A percentile compares a stretch with the other conserved stretches of the same genome.
These are phyloP conservation scores for Fusarium fujikuroi DNA, from an alignment of 2,329 filamentous ascomycete species.

Conservation along the genomic window DNA sequence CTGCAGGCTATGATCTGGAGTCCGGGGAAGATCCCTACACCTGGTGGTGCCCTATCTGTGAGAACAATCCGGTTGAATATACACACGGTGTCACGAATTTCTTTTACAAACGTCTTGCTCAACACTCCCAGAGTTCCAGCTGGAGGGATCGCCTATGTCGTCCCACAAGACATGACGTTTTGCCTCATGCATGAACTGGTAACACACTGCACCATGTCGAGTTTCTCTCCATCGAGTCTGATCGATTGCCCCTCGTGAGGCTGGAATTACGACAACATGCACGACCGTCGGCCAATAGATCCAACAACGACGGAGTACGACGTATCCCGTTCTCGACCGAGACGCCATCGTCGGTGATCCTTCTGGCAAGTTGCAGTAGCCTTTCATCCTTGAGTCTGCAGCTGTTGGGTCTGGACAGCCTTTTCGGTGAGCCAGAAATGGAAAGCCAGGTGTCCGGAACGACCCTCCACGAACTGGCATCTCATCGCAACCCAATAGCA, in stretches of 20 bases:
- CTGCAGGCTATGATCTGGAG: neutral
- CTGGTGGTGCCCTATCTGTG: neutral
- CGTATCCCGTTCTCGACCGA: slow-evolving; percentile 13
- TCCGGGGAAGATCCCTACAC: slow-evolving; percentile 18
- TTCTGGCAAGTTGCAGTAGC: slow-evolving; percentile 28
- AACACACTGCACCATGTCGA: slow-evolving; percentile 7
- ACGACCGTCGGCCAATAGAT: neutral
- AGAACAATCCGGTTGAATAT: neutral
- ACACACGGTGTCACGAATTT: slow-evolving; percentile 10
- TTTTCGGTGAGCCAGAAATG: slow-evolving; percentile 18
- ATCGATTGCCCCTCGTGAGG: slow-evolving; percentile 3
- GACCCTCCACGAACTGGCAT: neutral
- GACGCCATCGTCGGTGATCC: slow-evolving; percentile 15
- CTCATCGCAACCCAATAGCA: neutral
- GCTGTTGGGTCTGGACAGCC: neutral
- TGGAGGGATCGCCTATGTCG: slow-evolving; percentile 9
- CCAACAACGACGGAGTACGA: neutral
- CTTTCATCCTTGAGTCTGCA: slow-evolving; percentile 3
- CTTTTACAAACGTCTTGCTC: neutral
- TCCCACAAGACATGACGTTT: slow-evolving; percentile 3
- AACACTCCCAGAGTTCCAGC: neutral
- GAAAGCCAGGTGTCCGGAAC: slow-evolving; percentile 3
- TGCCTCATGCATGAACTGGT: slow-evolving; percentile 31
- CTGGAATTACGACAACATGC: slow-evolving; percentile 6
- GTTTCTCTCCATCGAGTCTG: neutral